Percentiles rank a stretch among this genome's conserved stretches.
phyloP scores from a whole-genome alignment of 768 basidiomycete species.

The Boletus patriciae region DNA sequence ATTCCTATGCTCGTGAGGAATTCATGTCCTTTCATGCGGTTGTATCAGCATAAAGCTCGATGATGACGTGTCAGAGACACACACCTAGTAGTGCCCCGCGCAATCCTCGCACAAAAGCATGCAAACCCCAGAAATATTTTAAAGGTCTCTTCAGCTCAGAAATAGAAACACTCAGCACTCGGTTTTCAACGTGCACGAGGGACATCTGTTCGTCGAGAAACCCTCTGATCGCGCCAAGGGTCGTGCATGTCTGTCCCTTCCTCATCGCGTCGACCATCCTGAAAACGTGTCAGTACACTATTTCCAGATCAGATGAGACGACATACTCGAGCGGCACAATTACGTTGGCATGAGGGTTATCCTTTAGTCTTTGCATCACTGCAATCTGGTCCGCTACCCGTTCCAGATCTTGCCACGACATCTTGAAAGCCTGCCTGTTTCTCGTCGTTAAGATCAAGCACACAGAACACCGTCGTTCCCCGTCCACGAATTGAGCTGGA shows the following conservation, averaged over 20 bases:
- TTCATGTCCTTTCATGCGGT: no score
- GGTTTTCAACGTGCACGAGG: neutral
- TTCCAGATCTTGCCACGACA: no score
- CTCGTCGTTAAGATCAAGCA: neutral
- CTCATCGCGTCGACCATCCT: neutral
- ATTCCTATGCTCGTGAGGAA: no score
- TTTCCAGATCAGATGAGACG: neutral
- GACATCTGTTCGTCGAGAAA: neutral
- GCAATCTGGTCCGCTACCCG: neutral
- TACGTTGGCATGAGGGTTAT: neutral
- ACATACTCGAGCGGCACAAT: neutral
- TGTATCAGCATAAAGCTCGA: no score
- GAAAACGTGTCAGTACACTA: neutral
- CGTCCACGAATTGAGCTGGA: conserved; percentile 13
- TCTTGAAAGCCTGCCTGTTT: neutral
- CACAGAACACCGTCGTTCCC: conserved; percentile 8
- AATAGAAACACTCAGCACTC: neutral
- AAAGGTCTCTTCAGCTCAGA: neutral
- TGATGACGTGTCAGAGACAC: no score
- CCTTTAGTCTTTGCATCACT: neutral
- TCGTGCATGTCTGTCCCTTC: no score
- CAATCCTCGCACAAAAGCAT: no score
- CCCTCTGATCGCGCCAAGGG: neutral
- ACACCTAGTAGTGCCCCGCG: no score
- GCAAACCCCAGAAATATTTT: neutral